Evolutionary conservation across 176 grass and related monocot species (phyloP).

Genomic region (Tillandsia fasciculata): DNA sequence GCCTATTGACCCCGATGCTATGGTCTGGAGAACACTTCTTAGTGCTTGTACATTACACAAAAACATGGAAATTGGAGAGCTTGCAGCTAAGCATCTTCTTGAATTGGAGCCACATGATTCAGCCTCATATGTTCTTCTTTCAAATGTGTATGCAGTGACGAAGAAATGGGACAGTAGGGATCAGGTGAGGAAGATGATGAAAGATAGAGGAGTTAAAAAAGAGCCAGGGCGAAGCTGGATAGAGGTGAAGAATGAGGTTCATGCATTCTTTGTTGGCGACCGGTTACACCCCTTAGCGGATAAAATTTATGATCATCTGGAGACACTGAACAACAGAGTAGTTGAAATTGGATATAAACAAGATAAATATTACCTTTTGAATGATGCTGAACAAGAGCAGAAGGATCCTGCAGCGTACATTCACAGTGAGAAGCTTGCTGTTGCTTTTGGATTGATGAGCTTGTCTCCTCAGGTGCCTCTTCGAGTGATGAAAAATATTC

Average conservation of each 20-base stretch:
- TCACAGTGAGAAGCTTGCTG: slow-evolving; percentile 65
- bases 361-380: slow-evolving; percentile 40
- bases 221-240: slow-evolving; percentile 46
- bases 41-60: slow-evolving; percentile 48
- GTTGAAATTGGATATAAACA: slow-evolving; percentile 48
- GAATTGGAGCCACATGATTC: slow-evolving; percentile 50
- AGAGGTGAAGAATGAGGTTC: slow-evolving; percentile 40
- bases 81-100: slow-evolving; percentile 55
- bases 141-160: slow-evolving; percentile 63
- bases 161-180: slow-evolving; percentile 52
- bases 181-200: slow-evolving; percentile 75
- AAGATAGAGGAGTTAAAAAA: slow-evolving; percentile 53
- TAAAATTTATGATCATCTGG: slow-evolving; percentile 42
- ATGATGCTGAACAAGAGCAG: slow-evolving; percentile 49
- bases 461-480: slow-evolving; percentile 41
- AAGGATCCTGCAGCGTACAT: slow-evolving; percentile 32
- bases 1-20: slow-evolving; percentile 47
- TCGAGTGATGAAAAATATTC: slow-evolving; percentile 59
- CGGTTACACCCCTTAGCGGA: slow-evolving; percentile 36
- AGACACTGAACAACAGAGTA: slow-evolving; percentile 33
- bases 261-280: slow-evolving; percentile 67
- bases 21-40: slow-evolving; percentile 58
- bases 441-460: slow-evolving; percentile 38
- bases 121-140: slow-evolving; percentile 42
- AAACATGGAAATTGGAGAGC: slow-evolving; percentile 50